phyloP scores from a whole-genome alignment of 139 green algal genomes.

The Dunaliella primolecta region DNA sequence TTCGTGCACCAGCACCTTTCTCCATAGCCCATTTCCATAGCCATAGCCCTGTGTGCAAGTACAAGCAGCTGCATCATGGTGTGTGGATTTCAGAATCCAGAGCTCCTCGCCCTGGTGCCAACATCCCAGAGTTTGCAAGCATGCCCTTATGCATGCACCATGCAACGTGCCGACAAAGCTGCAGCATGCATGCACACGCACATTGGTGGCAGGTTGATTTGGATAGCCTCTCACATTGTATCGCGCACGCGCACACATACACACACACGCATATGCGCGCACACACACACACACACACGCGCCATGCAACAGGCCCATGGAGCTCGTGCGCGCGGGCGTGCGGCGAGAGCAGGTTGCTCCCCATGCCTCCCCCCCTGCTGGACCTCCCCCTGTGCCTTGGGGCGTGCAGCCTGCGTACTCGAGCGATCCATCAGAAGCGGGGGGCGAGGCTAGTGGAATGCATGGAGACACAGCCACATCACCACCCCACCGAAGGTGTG shows the following conservation, averaged over 20 bases:
- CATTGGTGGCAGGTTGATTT: no score
- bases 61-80: not conserved
- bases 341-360: not conserved
- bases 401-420: not conserved
- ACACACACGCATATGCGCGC: no score
- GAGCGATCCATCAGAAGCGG: not conserved
- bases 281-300: not conserved
- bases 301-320: no score
- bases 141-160: no score
- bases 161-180: no score
- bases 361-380: not conserved
- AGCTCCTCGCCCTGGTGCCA: no score
- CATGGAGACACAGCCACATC: constrained; percentile 12
- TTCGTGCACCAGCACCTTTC: not conserved
- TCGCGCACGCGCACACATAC: no score
- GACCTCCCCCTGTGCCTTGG: not conserved
- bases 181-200: no score
- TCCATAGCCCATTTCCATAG: not conserved
- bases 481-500: constrained; percentile 10
- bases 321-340: not conserved
- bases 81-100: no score
- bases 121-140: no score
- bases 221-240: no score
- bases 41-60: not conserved
- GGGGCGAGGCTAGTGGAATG: not conserved